These are phyloP conservation scores for Stephania yunnanensis DNA, from an alignment of 164 flowering plant genomes.

Conservation along the genomic window DNA sequence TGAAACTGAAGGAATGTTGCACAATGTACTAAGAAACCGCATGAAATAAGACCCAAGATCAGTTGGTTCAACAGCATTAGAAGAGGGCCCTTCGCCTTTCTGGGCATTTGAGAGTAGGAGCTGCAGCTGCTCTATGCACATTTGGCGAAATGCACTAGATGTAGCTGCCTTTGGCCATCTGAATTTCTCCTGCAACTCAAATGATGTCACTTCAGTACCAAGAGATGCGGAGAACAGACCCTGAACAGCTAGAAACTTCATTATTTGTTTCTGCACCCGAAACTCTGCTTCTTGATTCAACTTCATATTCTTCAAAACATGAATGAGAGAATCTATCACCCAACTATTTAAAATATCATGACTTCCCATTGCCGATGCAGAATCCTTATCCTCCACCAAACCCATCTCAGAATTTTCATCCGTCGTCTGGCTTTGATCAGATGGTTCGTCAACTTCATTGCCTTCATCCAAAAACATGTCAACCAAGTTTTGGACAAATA, in stretches of 20 bases:
- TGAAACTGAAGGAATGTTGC: slow-evolving; percentile 90
- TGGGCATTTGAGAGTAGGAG: slow-evolving; percentile 68
- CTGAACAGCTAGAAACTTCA: slow-evolving; percentile 90
- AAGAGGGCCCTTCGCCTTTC: slow-evolving; percentile 48
- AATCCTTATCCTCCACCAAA: slow-evolving; percentile 66
- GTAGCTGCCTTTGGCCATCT: slow-evolving; percentile 84
- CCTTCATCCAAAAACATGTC: slow-evolving; percentile 84
- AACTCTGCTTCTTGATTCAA: slow-evolving; percentile 59
- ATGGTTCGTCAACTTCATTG: slow-evolving; percentile 65
- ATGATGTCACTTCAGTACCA: slow-evolving; percentile 91
- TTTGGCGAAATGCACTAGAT: slow-evolving; percentile 56
- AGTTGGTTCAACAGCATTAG: slow-evolving; percentile 46
- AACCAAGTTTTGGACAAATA: slow-evolving; percentile 62
- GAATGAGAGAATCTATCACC: slow-evolving; percentile 76
- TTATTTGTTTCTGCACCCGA: slow-evolving; percentile 66
- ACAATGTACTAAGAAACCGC: slow-evolving; percentile 63
- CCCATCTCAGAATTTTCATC: slow-evolving; percentile 89
- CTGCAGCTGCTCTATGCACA: slow-evolving; percentile 90
- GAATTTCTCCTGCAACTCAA: slow-evolving; percentile 86
- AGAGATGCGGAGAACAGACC: slow-evolving; percentile 90
- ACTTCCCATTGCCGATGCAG: slow-evolving; percentile 33
- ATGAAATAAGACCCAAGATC: slow-evolving; percentile 84
- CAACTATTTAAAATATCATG: slow-evolving; percentile 66
- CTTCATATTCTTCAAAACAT: slow-evolving; percentile 56
- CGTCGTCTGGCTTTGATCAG: slow-evolving; percentile 92